These are phyloP conservation scores for Austroboletus eburneus DNA, from an alignment of 768 basidiomycete species.

Conservation along the genomic window DNA sequence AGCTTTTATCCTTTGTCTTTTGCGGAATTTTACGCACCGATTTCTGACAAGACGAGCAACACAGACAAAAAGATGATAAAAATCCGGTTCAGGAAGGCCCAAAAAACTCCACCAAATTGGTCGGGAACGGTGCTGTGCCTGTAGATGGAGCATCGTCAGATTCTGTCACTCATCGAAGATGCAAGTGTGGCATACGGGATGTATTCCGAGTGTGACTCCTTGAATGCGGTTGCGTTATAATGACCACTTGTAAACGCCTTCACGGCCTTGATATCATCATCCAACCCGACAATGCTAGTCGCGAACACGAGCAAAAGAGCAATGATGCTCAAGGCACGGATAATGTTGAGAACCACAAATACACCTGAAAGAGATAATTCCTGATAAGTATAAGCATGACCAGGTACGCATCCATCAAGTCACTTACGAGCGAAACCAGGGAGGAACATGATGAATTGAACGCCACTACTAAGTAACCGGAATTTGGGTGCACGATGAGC, in stretches of 20 bases:
- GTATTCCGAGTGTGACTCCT: slow-evolving; percentile 66
- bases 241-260: slow-evolving; percentile 50
- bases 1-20: background rate
- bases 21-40: slow-evolving; percentile 33
- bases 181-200: slow-evolving; percentile 54
- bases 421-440: slow-evolving; percentile 29
- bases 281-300: slow-evolving; percentile 68
- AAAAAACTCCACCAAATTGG: slow-evolving; percentile 88
- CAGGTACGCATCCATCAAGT: background rate
- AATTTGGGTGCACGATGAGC: too few species aligned
- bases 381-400: background rate
- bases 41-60: slow-evolving; percentile 51
- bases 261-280: slow-evolving; percentile 71
- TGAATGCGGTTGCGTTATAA: slow-evolving; percentile 36
- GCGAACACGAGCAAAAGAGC: slow-evolving; percentile 78
- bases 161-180: too few species aligned
- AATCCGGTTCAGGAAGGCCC: slow-evolving; percentile 83
- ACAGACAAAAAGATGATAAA: slow-evolving; percentile 80
- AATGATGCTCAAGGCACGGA: slow-evolving; percentile 73
- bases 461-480: background rate
- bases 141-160: background rate
- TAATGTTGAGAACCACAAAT: slow-evolving; percentile 75
- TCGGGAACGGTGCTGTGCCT: slow-evolving; percentile 87
- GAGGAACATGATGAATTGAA: slow-evolving; percentile 17
- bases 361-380: slow-evolving; percentile 30